Percentiles rank a stretch among this genome's conserved stretches.
These are phyloP conservation scores for Raphanus raphanistrum DNA, from an alignment of 345 rosid genomes.

Conservation along the genomic window DNA sequence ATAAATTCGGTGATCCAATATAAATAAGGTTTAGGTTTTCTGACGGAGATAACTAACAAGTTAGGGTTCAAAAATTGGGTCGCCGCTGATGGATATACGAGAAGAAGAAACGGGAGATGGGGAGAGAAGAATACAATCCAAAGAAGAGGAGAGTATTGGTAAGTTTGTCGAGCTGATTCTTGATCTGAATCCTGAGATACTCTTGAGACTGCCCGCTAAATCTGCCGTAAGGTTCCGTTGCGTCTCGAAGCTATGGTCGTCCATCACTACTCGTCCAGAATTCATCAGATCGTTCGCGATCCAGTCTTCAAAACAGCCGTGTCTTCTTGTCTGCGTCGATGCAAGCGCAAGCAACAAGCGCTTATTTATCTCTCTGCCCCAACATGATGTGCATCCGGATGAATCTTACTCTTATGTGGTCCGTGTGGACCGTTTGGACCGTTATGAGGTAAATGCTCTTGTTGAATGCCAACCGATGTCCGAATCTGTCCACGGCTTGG, in stretches of 20 bases:
- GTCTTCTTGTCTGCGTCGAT: neutral
- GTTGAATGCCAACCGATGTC: neutral
- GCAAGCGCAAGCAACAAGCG: neutral
- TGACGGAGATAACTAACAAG: neutral
- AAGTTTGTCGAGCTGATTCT: neutral
- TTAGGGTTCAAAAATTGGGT: neutral
- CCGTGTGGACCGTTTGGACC: constrained; percentile 1
- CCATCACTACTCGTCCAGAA: neutral
- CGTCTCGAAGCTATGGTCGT: constrained; percentile 2
- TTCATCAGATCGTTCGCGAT: neutral
- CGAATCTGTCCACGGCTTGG: constrained; percentile 7
- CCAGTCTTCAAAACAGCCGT: neutral
- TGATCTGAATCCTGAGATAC: neutral
- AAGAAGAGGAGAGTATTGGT: neutral
- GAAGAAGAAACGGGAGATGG: neutral
- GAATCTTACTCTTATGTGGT: neutral
- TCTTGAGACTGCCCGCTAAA: constrained; percentile 7
- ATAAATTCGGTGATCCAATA: too few species aligned
- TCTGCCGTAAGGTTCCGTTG: neutral
- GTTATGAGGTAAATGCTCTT: neutral
- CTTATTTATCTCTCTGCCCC: neutral
- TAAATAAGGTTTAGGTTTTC: too few species aligned
- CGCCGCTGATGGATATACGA: neutral
- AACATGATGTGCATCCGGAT: neutral
- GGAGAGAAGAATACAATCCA: neutral